These are phyloP conservation scores for Guillardia theta DNA, from an alignment of 78 protist species.

Conservation along the genomic window DNA sequence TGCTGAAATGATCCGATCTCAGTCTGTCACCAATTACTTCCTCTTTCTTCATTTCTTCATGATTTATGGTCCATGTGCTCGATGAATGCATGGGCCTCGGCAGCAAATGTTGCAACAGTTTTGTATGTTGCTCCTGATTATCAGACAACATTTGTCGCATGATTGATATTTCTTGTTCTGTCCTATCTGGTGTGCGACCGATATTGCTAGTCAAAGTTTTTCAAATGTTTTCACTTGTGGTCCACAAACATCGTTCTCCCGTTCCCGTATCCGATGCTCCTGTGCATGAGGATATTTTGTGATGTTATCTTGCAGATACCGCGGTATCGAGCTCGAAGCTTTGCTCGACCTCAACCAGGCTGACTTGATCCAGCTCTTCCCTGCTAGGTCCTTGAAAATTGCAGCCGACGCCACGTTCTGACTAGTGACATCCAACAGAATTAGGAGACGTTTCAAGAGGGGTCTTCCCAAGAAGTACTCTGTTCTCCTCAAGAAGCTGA, in stretches of 20 bases:
- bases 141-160: background rate
- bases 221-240: background rate
- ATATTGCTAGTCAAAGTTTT: background rate
- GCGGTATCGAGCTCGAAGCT: slow-evolving; percentile 95
- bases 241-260: background rate
- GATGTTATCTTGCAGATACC: slow-evolving; percentile 64
- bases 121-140: no score
- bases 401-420: background rate
- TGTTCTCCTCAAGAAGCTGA: slow-evolving; percentile 83
- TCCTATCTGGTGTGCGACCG: background rate
- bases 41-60: no score
- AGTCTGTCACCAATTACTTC: no score
- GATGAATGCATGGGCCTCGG: no score
- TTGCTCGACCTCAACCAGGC: slow-evolving; percentile 85
- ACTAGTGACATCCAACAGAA: background rate
- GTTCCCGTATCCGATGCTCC: background rate
- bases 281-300: background rate
- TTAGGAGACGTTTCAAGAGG: slow-evolving; percentile 91
- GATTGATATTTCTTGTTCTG: no score
- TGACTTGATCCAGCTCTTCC: slow-evolving; percentile 80
- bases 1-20: background rate
- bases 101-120: no score
- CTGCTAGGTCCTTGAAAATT: slow-evolving; percentile 84
- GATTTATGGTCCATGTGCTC: no score
- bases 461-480: slow-evolving; percentile 86